phyloP scores from a whole-genome alignment of 371 early-diverging fungal species.

The Apophysomyces elegans region DNA sequence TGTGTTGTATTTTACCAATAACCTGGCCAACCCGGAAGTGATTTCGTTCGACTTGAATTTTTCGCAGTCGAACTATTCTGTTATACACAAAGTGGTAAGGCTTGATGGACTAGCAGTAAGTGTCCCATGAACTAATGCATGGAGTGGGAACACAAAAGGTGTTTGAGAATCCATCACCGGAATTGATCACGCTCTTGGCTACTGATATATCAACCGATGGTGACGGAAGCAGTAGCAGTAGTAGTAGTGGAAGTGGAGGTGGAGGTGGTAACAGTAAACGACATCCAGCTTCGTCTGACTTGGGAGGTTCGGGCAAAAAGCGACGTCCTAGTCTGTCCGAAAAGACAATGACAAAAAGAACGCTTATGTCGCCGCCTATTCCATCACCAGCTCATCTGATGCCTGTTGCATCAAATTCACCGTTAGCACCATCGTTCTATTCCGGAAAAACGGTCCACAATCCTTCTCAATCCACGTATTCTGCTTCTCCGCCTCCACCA shows the following conservation, averaged over 20 bases:
- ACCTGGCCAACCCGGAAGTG: constrained; percentile 44
- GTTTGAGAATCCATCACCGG: constrained; percentile 33
- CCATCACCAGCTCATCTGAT: constrained; percentile 20
- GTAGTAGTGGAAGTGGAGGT: not conserved
- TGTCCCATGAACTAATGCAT: not conserved
- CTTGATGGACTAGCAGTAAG: not conserved
- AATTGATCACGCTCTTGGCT: constrained; percentile 23
- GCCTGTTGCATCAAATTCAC: constrained; percentile 15
- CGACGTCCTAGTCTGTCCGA: not conserved
- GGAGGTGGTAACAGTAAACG: constrained; percentile 7
- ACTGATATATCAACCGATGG: not conserved
- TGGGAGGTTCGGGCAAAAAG: constrained; percentile 20
- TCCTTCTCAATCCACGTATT: constrained; percentile 16
- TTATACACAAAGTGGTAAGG: constrained; percentile 48
- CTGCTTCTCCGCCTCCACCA: constrained; percentile 18
- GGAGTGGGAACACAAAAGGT: constrained; percentile 6
- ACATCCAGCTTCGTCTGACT: constrained; percentile 13
- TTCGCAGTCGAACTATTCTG: constrained; percentile 53
- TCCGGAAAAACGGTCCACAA: constrained; percentile 14
- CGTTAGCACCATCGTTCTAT: constrained; percentile 24
- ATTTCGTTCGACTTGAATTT: constrained; percentile 68
- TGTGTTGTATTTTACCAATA: constrained; percentile 58
- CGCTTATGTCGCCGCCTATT: constrained; percentile 10
- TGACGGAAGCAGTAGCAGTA: not conserved
- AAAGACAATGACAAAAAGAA: constrained; percentile 20